Conservation (phyloP, 768 basidiomycete species). For the Leccinum olivaceopallidum region DNA sequence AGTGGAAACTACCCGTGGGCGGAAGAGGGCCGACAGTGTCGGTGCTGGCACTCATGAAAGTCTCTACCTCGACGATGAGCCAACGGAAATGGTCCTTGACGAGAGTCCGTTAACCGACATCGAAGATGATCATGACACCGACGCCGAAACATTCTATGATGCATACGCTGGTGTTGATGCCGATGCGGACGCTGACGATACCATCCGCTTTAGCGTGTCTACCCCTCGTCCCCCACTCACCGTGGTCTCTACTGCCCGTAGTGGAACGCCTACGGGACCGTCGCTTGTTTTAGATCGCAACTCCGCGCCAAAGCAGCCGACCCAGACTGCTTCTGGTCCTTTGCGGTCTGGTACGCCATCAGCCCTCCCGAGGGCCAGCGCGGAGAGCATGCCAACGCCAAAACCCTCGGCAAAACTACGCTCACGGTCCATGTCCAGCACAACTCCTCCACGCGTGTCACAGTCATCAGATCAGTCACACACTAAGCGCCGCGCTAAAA, state of each 20-base stretch:
- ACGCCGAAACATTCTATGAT: constrained; percentile 43
- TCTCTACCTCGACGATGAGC: constrained; percentile 66
- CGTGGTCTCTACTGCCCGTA: constrained; percentile 34
- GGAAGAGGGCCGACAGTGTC: constrained; percentile 69
- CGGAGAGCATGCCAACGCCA: constrained; percentile 43
- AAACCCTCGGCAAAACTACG: constrained; percentile 31
- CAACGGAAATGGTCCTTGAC: constrained; percentile 63
- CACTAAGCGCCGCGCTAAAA: constrained; percentile 47
- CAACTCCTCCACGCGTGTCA: constrained; percentile 32
- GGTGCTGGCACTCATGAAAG: constrained; percentile 60
- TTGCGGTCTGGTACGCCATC: constrained; percentile 45
- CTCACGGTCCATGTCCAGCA: constrained; percentile 19
- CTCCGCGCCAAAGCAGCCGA: constrained; percentile 43
- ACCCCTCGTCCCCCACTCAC: constrained; percentile 20
- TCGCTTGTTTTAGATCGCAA: constrained; percentile 36
- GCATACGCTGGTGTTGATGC: constrained; percentile 28
- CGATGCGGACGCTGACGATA: constrained; percentile 21
- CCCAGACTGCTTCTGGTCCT: constrained; percentile 48
- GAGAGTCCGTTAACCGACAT: constrained; percentile 76
- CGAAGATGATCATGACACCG: constrained; percentile 50
- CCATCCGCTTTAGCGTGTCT: constrained; percentile 23
- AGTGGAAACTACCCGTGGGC: constrained; percentile 32
- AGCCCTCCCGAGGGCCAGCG: constrained; percentile 35
- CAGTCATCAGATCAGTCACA: constrained; percentile 34
- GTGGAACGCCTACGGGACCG: constrained; percentile 44